phyloP scores from a whole-genome alignment of 2,329 filamentous ascomycete genomes.

The Aspergillus vadensis region DNA sequence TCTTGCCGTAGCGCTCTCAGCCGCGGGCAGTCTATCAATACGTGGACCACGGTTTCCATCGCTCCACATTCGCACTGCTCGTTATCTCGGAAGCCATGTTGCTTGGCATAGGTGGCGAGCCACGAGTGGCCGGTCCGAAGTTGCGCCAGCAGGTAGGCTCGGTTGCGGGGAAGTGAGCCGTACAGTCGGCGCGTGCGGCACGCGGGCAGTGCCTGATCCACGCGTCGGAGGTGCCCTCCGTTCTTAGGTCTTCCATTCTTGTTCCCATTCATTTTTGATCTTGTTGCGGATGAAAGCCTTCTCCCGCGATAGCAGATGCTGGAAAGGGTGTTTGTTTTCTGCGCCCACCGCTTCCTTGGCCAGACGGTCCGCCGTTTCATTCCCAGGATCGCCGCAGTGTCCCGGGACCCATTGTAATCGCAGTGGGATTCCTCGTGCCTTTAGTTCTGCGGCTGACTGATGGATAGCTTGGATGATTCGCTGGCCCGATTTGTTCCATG shows the following conservation, averaged over 20 bases:
- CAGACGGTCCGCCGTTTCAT: slow-evolving; percentile 15
- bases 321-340: slow-evolving; percentile 9
- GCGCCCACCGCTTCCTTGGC: slow-evolving; percentile 2
- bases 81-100: slow-evolving; percentile 13
- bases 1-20: slow-evolving; percentile 14
- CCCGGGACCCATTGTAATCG: slow-evolving; percentile 17
- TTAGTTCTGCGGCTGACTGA: slow-evolving; percentile 16
- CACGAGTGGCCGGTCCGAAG: slow-evolving; percentile 27
- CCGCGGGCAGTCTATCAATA: slow-evolving; percentile 23
- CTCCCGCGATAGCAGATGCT: slow-evolving; percentile 15
- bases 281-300: slow-evolving; percentile 6
- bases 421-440: slow-evolving; percentile 13
- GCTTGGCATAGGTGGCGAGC: slow-evolving; percentile 22
- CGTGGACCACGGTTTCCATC: slow-evolving; percentile 23
- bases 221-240: slow-evolving; percentile 11
- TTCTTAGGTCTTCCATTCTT: slow-evolving; percentile 17
- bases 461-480: slow-evolving; percentile 23
- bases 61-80: slow-evolving; percentile 23
- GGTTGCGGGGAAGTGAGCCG: slow-evolving; percentile 16
- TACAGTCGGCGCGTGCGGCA: slow-evolving; percentile 15
- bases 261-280: slow-evolving; percentile 9
- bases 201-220: slow-evolving; percentile 13
- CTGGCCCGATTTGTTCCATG: slow-evolving; percentile 23
- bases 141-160: slow-evolving; percentile 24
- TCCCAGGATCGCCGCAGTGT: slow-evolving; percentile 5